These are phyloP conservation scores for Kuraishia floccosa DNA, from an alignment of 805 yeast species.

Conservation along the genomic window DNA sequence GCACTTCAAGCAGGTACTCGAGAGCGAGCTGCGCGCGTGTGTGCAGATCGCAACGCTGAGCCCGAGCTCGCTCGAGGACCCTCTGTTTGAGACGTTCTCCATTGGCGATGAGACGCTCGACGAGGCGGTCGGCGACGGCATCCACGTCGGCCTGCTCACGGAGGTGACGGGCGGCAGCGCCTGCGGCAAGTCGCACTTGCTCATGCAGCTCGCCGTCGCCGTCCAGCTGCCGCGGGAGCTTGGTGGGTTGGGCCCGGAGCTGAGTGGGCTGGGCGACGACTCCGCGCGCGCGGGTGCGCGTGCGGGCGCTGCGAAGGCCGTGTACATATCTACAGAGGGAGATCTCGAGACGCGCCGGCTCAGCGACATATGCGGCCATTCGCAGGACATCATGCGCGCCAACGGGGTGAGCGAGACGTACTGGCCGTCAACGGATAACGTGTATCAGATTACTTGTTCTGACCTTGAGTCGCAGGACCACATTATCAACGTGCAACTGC, in stretches of 20 bases:
- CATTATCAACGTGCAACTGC: constrained; percentile 58
- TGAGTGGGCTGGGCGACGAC: constrained; percentile 2
- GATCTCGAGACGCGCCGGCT: constrained; percentile 58
- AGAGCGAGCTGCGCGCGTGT: constrained; percentile 5
- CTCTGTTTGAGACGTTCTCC: constrained; percentile 20
- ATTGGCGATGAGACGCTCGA: constrained; percentile 46
- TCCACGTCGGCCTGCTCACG: constrained; percentile 42
- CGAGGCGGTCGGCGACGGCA: constrained; percentile 37
- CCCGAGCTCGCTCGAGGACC: neutral
- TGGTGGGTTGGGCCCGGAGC: constrained; percentile 30
- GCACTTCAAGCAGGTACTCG: constrained; percentile 11
- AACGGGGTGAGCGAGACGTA: constrained; percentile 17
- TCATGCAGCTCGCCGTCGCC: constrained; percentile 52
- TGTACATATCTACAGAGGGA: constrained; percentile 76
- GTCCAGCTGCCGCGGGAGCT: constrained; percentile 36
- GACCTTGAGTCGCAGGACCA: constrained; percentile 70
- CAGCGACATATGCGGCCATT: constrained; percentile 25
- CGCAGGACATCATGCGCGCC: constrained; percentile 16
- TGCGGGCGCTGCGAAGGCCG: constrained; percentile 22
- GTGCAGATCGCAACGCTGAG: neutral
- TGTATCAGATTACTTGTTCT: constrained; percentile 43
- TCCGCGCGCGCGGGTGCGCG: constrained; percentile 1
- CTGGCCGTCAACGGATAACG: constrained; percentile 22
- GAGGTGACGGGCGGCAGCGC: constrained; percentile 83
- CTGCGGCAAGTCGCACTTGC: constrained; percentile 76